A percentile compares a stretch with the other conserved stretches of the same genome.
These are phyloP conservation scores for Hygrocybe coccinea DNA, from an alignment of 768 basidiomycete species.

Conservation along the genomic window DNA sequence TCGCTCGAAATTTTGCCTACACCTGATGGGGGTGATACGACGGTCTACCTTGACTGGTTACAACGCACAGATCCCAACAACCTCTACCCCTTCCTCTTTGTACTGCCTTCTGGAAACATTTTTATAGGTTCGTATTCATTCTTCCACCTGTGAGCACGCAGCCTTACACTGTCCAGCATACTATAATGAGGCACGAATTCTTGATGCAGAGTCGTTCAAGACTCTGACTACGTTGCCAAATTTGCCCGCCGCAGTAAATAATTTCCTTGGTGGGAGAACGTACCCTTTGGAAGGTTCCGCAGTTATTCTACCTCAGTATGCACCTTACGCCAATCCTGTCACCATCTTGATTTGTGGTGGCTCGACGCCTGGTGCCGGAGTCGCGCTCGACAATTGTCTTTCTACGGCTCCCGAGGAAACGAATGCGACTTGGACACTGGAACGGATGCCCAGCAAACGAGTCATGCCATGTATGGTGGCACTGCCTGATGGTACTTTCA, in stretches of 20 bases:
- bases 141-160: neutral
- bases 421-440: slow-evolving; percentile 63
- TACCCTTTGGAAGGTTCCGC: slow-evolving; percentile 75
- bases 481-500: slow-evolving; percentile 53
- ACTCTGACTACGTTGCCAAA: slow-evolving; percentile 62
- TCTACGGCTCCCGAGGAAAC: slow-evolving; percentile 58
- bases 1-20: slow-evolving; percentile 69
- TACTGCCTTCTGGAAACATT: slow-evolving; percentile 64
- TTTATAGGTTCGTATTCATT: slow-evolving; percentile 55
- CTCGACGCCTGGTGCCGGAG: slow-evolving; percentile 52
- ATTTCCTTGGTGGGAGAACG: slow-evolving; percentile 63
- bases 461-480: slow-evolving; percentile 71
- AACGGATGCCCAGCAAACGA: slow-evolving; percentile 71
- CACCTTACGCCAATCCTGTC: slow-evolving; percentile 73
- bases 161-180: slow-evolving; percentile 43
- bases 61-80: slow-evolving; percentile 73
- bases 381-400: slow-evolving; percentile 65
- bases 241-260: slow-evolving; percentile 68
- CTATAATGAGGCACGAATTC: slow-evolving; percentile 75
- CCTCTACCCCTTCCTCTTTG: slow-evolving; percentile 70
- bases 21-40: slow-evolving; percentile 58
- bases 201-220: slow-evolving; percentile 60
- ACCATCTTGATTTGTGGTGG: slow-evolving; percentile 72
- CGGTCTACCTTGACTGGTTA: slow-evolving; percentile 60
- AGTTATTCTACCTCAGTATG: slow-evolving; percentile 61